Conservation (phyloP, 176 grass and related monocot genomes). For the Luzula sylvatica region DNA sequence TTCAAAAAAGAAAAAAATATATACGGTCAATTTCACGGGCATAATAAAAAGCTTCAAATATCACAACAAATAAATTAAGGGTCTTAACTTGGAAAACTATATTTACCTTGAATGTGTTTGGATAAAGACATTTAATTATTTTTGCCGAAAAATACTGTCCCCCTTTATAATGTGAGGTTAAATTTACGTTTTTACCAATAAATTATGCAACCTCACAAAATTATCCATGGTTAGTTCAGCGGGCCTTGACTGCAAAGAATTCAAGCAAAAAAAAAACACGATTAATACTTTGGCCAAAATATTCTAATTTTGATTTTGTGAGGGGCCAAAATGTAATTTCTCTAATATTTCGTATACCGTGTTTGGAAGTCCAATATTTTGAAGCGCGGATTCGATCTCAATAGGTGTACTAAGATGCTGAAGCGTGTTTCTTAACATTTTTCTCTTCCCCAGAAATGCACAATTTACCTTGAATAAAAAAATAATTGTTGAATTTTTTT, state of each 20-base stretch:
- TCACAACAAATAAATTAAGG: too few relatives aligned
- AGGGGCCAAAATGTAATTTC: neutral
- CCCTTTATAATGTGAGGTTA: neutral
- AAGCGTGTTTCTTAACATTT: conserved; percentile 93
- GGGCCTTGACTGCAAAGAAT: conserved; percentile 64
- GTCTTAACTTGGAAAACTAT: too few relatives aligned
- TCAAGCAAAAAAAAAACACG: conserved; percentile 1
- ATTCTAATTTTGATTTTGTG: neutral
- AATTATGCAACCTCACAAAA: conserved; percentile 85
- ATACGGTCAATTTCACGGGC: too few relatives aligned
- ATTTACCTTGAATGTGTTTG: too few relatives aligned
- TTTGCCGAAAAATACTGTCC: too few relatives aligned
- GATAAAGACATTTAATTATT: too few relatives aligned
- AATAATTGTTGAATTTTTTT: too few relatives aligned
- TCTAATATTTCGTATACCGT: conserved; percentile 35
- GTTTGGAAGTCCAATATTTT: conserved; percentile 47
- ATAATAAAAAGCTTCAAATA: too few relatives aligned
- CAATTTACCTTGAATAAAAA: conserved; percentile 60
- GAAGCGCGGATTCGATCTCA: conserved; percentile 61
- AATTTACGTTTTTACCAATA: conserved; percentile 37
- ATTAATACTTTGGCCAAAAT: too few relatives aligned
- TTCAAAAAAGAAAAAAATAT: too few relatives aligned
- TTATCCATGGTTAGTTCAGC: conserved; percentile 60
- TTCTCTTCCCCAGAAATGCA: conserved; percentile 86
- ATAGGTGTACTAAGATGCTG: conserved; percentile 49